Percentiles rank a stretch among this genome's conserved stretches.
These are phyloP conservation scores for Phytopythium vexans DNA, from an alignment of 352 stramenopile genomes.

Conservation along the genomic window DNA sequence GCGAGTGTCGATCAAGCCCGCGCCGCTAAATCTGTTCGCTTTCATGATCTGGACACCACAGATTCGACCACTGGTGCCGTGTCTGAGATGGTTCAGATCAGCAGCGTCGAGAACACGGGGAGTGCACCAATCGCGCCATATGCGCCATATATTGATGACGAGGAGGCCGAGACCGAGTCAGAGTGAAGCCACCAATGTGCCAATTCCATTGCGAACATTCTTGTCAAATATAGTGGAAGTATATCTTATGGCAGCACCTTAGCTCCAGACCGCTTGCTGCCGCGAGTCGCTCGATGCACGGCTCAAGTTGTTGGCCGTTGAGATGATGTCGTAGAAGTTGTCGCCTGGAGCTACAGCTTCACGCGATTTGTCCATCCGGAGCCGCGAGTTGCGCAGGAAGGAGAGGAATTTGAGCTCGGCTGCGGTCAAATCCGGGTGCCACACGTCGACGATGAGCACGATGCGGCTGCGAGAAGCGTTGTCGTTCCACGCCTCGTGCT, in stretches of 20 bases:
- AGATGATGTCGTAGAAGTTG: conserved; percentile 77
- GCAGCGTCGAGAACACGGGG: background rate
- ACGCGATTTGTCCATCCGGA: conserved; percentile 56
- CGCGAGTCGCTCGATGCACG: conserved; percentile 1
- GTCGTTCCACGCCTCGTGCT: conserved; percentile 98
- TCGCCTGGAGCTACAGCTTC: conserved; percentile 23
- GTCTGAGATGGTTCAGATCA: background rate
- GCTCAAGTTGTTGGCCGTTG: conserved; percentile 34
- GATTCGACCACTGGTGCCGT: background rate
- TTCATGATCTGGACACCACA: background rate
- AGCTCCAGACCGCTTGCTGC: conserved; percentile 51
- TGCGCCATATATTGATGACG: conserved; percentile 21
- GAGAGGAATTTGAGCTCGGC: conserved; percentile 89
- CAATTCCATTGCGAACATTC: too few species aligned
- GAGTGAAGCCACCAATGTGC: conserved; percentile 13
- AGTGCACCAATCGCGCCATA: conserved; percentile 1
- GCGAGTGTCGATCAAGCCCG: background rate
- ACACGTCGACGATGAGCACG: conserved; percentile 93
- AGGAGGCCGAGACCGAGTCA: conserved; percentile 25
- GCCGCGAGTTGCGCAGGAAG: conserved; percentile 66
- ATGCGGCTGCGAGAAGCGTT: conserved; percentile 80
- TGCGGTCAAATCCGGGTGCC: conserved; percentile 91
- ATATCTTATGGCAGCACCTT: conserved; percentile 2
- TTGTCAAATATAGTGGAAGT: too few species aligned
- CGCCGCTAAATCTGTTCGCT: conserved; percentile 2